Conservation (phyloP, 768 basidiomycete species). For the Coprinopsis strossmayeri region DNA sequence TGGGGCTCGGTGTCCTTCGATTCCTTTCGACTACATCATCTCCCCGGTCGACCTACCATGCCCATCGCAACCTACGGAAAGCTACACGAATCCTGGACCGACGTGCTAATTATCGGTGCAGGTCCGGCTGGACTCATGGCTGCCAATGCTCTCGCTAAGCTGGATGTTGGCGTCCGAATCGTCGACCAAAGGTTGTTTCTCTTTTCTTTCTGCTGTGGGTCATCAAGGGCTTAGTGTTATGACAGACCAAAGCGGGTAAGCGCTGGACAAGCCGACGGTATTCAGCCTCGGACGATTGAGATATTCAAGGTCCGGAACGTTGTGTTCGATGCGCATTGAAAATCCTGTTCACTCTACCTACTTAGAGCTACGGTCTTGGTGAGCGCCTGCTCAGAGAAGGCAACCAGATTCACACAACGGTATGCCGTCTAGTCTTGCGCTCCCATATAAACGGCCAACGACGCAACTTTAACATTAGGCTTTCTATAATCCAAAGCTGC, state of each 20-base stretch:
- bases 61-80: background rate
- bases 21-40: too few relatives aligned
- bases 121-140: slow-evolving; percentile 65
- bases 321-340: background rate
- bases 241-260: slow-evolving; percentile 39
- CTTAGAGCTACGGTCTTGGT: slow-evolving; percentile 71
- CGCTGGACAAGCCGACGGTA: slow-evolving; percentile 56
- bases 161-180: slow-evolving; percentile 53
- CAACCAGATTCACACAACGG: slow-evolving; percentile 64
- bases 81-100: slow-evolving; percentile 33
- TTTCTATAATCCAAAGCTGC: slow-evolving; percentile 62
- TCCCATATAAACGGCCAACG: background rate
- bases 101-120: slow-evolving; percentile 59
- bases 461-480: slow-evolving; percentile 35
- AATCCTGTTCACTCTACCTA: background rate
- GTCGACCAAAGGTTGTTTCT: slow-evolving; percentile 45
- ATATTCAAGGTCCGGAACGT: slow-evolving; percentile 39
- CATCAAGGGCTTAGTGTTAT: background rate
- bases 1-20: too few relatives aligned
- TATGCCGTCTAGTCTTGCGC: too few relatives aligned
- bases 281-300: slow-evolving; percentile 49
- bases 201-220: background rate
- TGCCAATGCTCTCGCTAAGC: slow-evolving; percentile 50
- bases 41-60: too few relatives aligned
- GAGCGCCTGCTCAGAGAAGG: slow-evolving; percentile 58